A percentile compares a stretch with the other conserved stretches of the same genome.
These are phyloP conservation scores for Russula earlei DNA, from an alignment of 768 basidiomycete genomes.

Conservation along the genomic window DNA sequence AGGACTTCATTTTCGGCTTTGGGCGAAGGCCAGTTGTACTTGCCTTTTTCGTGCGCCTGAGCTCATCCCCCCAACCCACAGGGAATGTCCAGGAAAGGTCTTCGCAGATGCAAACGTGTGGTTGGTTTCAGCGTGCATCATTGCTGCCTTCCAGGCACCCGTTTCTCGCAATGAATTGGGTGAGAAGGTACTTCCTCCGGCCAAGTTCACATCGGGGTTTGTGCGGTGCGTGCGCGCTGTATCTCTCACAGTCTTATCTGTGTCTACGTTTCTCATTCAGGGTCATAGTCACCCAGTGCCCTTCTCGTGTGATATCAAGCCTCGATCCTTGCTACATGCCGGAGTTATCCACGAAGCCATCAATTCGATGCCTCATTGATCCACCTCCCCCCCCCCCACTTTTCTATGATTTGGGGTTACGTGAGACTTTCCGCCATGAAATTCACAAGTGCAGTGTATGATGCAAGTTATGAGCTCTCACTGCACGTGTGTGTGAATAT, in stretches of 20 bases:
- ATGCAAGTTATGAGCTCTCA: background rate
- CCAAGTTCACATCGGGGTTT: conserved; percentile 16
- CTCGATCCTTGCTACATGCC: conserved; percentile 16
- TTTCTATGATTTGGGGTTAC: background rate
- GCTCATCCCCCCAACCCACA: background rate
- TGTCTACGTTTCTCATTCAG: background rate
- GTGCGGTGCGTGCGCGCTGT: conserved; percentile 9
- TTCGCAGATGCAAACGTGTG: conserved; percentile 20
- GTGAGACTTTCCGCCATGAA: background rate
- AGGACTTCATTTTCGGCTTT: conserved; percentile 19
- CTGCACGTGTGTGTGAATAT: background rate
- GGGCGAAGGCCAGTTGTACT: conserved; percentile 14
- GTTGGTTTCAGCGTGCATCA: conserved; percentile 14
- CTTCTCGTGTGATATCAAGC: conserved; percentile 21
- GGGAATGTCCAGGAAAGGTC: conserved; percentile 18
- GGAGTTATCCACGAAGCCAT: conserved; percentile 5
- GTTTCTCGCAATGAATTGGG: conserved; percentile 11
- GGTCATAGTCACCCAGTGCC: conserved; percentile 19
- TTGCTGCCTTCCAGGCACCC: conserved; percentile 14
- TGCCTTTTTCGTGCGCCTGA: background rate
- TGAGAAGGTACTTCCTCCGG: conserved; percentile 10
- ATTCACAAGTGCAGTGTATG: background rate
- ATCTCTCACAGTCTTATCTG: background rate
- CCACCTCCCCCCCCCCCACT: no score
- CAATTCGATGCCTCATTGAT: background rate